Evolutionary conservation across 1,284 basidiomycete species (phyloP), one percentile per base, ranked within the genome.

Genomic region (Ceratobasidium sp.): DNA sequence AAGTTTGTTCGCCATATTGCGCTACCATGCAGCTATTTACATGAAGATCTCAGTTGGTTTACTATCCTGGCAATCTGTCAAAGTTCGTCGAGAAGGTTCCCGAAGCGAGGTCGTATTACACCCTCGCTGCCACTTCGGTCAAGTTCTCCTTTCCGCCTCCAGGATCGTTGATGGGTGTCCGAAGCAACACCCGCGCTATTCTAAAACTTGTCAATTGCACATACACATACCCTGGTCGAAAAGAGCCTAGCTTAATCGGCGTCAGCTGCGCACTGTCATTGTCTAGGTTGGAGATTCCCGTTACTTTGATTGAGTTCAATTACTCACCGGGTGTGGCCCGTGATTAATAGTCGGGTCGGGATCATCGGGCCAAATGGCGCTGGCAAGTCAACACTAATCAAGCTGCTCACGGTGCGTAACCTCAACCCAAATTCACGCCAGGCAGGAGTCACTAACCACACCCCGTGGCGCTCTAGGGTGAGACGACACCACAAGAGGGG

Each of bases 91-190:
- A 91, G 83, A 91, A 91, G 82, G 96, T 97, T 82, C 97, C 97
- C 12, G 95, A 97, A 83, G 98, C 97, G 72, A 96, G 94, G 88
- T 96, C 96, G 10, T 99, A 98, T 90, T 99, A 99, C 88, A 97
- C 96, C 42, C 92, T 99, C 42, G 94, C 96, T 18, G 97, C 97
- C 2, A 97, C 95, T 75, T 94, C 95, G 78, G 94, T 99, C 88
- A 97, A 97, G 87, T 98, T 99, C 88, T 88, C 95, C 49, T 99
- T 99, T 91, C 97, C 97, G 64, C 91, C 97, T 46, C 97, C 97
- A 58, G 97, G 97, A 68, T 96, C 95, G 72, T 90, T 99, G 80
- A 97, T 99, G 95, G 97, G 98, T 81, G 97, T 99, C 77, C 92
- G 97, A 82, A 98, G 97, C 84, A 97, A 95, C 85, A 99, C 97